Percentiles rank a stretch among this genome's conserved stretches.
Evolutionary conservation across 176 grass and related monocot genomes (phyloP).

Genomic region (Bothriochloa decipiens): DNA sequence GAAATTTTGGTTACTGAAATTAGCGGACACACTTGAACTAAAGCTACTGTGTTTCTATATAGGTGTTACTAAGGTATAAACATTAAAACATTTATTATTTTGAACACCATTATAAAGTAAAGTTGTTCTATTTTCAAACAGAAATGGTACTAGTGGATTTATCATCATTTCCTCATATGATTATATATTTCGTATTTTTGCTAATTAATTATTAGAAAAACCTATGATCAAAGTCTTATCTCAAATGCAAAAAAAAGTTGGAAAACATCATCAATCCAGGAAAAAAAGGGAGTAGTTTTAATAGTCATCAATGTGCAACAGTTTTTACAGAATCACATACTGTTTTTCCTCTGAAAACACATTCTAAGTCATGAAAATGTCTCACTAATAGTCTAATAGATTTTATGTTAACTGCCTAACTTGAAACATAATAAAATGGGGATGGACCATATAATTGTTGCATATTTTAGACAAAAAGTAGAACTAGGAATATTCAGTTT

Average conservation of each 20-base stretch:
- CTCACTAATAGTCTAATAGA: neutral
- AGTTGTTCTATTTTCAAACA: neutral
- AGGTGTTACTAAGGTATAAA: neutral
- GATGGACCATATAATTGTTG: neutral
- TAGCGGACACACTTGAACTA: neutral
- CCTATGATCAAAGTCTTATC: neutral
- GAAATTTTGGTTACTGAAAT: neutral
- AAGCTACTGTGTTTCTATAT: neutral
- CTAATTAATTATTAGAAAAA: neutral
- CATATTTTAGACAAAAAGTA: neutral
- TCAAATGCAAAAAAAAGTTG: neutral
- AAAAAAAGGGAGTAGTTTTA: neutral
- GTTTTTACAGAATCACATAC: conserved; percentile 4
- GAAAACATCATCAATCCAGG: neutral
- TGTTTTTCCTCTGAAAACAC: neutral
- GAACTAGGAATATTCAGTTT: neutral
- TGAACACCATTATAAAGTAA: neutral
- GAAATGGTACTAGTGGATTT: neutral
- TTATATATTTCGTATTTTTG: neutral
- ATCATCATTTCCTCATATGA: neutral
- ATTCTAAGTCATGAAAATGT: neutral
- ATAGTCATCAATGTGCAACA: conserved; percentile 3
- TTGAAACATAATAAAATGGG: neutral
- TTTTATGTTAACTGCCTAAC: neutral
- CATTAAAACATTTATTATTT: neutral